Percentiles rank a stretch among this genome's conserved stretches.
These are phyloP conservation scores for Trichoderma sp. DNA, from an alignment of 2,329 filamentous ascomycete genomes.

Conservation along the genomic window DNA sequence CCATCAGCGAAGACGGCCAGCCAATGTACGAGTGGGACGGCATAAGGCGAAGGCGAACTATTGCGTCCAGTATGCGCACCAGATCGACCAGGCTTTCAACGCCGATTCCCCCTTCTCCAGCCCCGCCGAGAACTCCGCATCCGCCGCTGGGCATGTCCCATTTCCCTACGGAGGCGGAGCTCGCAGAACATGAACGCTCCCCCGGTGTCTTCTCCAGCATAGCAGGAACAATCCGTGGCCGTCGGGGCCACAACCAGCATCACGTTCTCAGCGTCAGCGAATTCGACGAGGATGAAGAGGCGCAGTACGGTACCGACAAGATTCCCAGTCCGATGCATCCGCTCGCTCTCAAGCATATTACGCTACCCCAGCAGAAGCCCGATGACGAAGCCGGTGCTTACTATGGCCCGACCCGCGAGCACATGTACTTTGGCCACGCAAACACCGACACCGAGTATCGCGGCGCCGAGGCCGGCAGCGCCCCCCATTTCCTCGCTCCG, in stretches of 20 bases:
- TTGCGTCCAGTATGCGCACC: conserved; percentile 40
- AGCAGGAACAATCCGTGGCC: conserved; percentile 52
- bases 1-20: conserved; percentile 75
- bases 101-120: conserved; percentile 28
- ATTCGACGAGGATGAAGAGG: conserved; percentile 35
- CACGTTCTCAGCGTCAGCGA: conserved; percentile 36
- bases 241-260: conserved; percentile 34
- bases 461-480: conserved; percentile 36
- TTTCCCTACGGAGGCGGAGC: conserved; percentile 67
- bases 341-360: conserved; percentile 63
- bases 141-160: conserved; percentile 75
- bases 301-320: conserved; percentile 41
- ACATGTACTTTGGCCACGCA: conserved; percentile 48
- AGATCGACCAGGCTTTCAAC: conserved; percentile 35
- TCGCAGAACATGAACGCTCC: conserved; percentile 54
- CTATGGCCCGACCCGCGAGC: conserved; percentile 43
- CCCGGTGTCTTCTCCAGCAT: conserved; percentile 54
- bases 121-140: conserved; percentile 33
- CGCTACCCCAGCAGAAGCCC: conserved; percentile 50
- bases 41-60: conserved; percentile 70
- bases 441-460: conserved; percentile 51
- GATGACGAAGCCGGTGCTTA: conserved; percentile 47
- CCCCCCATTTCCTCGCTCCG: conserved; percentile 48
- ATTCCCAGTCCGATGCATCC: conserved; percentile 60
- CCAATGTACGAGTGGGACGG: conserved; percentile 84